Percentiles rank a stretch among this genome's conserved stretches.
These are phyloP conservation scores for Gamsiella multidivaricata DNA, from an alignment of 192 early-diverging fungal species.

Conservation along the genomic window DNA sequence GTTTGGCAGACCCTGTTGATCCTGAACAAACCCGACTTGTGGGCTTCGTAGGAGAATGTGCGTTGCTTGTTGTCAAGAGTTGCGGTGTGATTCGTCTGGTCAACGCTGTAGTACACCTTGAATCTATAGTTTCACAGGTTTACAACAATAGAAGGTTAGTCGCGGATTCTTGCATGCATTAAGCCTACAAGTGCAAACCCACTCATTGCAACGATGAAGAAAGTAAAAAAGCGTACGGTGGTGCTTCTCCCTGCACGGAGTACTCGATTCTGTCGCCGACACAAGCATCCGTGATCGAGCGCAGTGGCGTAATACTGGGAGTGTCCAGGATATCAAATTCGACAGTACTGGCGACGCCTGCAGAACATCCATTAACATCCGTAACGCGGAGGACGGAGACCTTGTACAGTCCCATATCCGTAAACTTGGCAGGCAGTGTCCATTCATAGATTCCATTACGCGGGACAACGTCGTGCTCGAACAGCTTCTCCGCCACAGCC, in stretches of 20 bases:
- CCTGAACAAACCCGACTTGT: constrained; percentile 21
- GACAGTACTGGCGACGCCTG: constrained; percentile 11
- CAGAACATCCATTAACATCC: constrained; percentile 41
- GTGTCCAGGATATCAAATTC: constrained; percentile 47
- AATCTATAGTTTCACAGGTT: constrained; percentile 20
- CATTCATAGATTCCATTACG: constrained; percentile 44
- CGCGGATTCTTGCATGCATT: not conserved
- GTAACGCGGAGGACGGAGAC: constrained; percentile 33
- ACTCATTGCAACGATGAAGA: not conserved
- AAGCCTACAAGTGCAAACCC: not conserved
- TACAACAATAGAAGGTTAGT: no score
- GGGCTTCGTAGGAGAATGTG: constrained; percentile 23
- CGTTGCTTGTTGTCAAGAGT: constrained; percentile 12
- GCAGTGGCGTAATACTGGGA: constrained; percentile 26
- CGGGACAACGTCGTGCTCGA: constrained; percentile 29
- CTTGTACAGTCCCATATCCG: constrained; percentile 26
- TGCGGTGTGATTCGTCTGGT: constrained; percentile 16
- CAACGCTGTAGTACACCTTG: constrained; percentile 40
- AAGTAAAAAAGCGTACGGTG: constrained; percentile 12
- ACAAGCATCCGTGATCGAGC: constrained; percentile 22
- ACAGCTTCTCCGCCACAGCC: constrained; percentile 33
- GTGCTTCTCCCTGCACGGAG: constrained; percentile 28
- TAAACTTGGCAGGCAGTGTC: constrained; percentile 35
- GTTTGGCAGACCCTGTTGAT: constrained; percentile 41
- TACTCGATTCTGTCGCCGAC: constrained; percentile 45